Conservation (phyloP, 192 early-diverging fungal species). For the Coemansia sp. region DNA sequence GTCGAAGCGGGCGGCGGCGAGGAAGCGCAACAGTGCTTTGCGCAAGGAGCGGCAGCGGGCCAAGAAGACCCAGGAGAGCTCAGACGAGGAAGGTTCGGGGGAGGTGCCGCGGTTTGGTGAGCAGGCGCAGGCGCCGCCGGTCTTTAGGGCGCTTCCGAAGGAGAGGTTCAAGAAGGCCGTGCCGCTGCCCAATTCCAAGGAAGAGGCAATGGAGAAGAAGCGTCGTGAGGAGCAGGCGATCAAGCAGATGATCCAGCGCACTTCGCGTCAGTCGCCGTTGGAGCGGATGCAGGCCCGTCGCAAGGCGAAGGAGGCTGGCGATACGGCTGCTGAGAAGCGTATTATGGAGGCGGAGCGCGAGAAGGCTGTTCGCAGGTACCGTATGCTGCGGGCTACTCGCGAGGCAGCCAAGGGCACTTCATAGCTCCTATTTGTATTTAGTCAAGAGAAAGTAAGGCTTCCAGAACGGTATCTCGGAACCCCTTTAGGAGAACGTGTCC, state of each 20-base stretch:
- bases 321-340: constrained; percentile 40
- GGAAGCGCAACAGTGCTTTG: constrained; percentile 18
- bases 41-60: constrained; percentile 26
- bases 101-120: constrained; percentile 35
- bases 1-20: constrained; percentile 30
- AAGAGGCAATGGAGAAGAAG: constrained; percentile 18
- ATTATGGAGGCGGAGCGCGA: constrained; percentile 42
- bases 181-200: constrained; percentile 29
- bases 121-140: constrained; percentile 40
- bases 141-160: constrained; percentile 40
- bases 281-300: constrained; percentile 43
- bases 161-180: constrained; percentile 40
- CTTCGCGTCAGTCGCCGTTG: constrained; percentile 33
- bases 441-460: no score
- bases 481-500: constrained; percentile 34
- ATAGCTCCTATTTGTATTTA: no score
- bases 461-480: no score
- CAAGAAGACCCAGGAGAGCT: constrained; percentile 8
- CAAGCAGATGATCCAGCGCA: constrained; percentile 42
- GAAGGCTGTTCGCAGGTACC: constrained; percentile 37
- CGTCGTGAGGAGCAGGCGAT: constrained; percentile 26
- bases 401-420: no score
- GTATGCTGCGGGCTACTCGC: constrained; percentile 34
- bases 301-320: constrained; percentile 27
- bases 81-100: background rate